Conservation (phyloP, 257 asterid species). For the Henckelia pumila region DNA sequence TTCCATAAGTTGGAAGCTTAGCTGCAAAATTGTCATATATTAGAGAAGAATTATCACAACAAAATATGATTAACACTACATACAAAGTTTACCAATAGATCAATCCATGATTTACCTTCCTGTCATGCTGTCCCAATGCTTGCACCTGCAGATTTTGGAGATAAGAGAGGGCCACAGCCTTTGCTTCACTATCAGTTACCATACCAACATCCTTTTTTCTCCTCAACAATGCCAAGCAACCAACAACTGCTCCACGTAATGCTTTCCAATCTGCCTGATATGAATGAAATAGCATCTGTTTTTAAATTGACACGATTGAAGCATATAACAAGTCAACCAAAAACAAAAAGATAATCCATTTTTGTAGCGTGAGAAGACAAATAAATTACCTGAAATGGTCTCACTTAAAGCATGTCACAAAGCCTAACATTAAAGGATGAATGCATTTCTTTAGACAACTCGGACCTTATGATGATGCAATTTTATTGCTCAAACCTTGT, state of each 20-base stretch:
- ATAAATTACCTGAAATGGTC: neutral
- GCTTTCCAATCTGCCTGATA: constrained; percentile 98
- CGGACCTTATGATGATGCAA: constrained; percentile 10
- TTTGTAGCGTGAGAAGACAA: constrained; percentile 9
- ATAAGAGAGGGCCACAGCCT: constrained; percentile 62
- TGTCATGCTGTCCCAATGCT: constrained; percentile 81
- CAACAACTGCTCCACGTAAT: constrained; percentile 86
- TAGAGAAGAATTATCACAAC: constrained; percentile 19
- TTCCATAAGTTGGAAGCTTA: constrained; percentile 86
- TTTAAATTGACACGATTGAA: constrained; percentile 21
- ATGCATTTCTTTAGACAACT: constrained; percentile 2
- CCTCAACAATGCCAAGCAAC: constrained; percentile 83
- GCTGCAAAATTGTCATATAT: constrained; percentile 52
- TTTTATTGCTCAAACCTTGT: constrained; percentile 3
- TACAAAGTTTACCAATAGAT: constrained; percentile 16
- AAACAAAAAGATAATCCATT: neutral
- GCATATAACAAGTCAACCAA: constrained; percentile 1
- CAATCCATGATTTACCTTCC: constrained; percentile 54
- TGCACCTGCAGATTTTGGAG: constrained; percentile 69
- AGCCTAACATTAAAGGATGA: constrained; percentile 2
- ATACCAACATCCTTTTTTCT: constrained; percentile 64
- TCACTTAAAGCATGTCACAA: constrained; percentile 5
- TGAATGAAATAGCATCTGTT: constrained; percentile 33
- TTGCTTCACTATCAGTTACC: constrained; percentile 55
- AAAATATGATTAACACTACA: constrained; percentile 18